phyloP scores from a whole-genome alignment of 2,329 filamentous ascomycete species.

The Aspergillus sojae region DNA sequence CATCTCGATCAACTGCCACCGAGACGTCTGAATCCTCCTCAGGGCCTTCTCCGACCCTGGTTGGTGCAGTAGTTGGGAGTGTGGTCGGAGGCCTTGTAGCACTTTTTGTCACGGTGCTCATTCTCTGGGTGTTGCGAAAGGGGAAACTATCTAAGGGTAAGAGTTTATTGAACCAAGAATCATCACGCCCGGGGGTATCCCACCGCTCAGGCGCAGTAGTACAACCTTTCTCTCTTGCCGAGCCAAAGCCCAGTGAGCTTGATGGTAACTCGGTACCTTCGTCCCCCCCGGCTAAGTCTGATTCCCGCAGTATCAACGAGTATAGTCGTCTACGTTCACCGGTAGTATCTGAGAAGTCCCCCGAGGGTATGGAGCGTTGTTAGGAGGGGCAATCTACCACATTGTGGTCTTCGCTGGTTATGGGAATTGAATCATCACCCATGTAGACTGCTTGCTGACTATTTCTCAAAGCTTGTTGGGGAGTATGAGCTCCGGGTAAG shows the following conservation, averaged over 20 bases:
- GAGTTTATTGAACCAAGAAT: neutral
- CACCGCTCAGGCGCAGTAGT: fast-evolving
- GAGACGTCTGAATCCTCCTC: too few species aligned
- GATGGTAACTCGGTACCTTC: neutral
- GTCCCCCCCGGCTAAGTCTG: fast-evolving
- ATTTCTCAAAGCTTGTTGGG: too few species aligned
- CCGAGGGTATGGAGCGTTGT: too few species aligned
- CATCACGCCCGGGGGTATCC: fast-evolving
- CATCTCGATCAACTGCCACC: too few species aligned
- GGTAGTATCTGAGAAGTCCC: too few species aligned
- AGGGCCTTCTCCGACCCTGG: too few species aligned
- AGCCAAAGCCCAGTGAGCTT: neutral
- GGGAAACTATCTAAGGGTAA: neutral
- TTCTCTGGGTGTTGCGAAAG: neutral
- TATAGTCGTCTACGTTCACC: neutral
- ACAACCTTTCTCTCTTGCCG: neutral
- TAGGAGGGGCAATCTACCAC: too few species aligned
- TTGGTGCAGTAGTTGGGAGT: neutral
- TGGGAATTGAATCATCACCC: too few species aligned
- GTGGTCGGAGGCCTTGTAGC: too few species aligned
- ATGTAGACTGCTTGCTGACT: too few species aligned
- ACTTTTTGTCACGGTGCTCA: neutral
- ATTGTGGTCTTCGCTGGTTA: too few species aligned
- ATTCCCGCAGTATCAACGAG: neutral
- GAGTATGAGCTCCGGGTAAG: too few species aligned